Conservation (phyloP, 495 filamentous ascomycete species). For the Aspergillus mulundensis region DNA sequence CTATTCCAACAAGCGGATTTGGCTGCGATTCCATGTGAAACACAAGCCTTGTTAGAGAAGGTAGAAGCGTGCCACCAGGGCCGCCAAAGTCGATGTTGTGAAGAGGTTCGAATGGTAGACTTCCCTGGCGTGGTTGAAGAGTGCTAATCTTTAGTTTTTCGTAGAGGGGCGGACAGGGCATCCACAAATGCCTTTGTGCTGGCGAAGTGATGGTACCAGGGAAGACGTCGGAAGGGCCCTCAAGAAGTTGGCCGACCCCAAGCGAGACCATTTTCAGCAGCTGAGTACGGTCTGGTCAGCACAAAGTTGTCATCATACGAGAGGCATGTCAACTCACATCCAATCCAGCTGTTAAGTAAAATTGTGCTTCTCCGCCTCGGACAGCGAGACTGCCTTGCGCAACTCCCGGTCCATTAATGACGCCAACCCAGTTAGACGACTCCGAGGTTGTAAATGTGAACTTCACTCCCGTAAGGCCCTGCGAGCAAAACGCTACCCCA, state of each 20-base stretch:
- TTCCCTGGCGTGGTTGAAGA: constrained; percentile 4
- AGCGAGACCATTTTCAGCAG: constrained; percentile 16
- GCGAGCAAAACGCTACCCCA: constrained; percentile 10
- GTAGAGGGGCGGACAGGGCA: constrained; percentile 6
- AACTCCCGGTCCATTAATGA: constrained; percentile 2
- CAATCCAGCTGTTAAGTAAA: constrained; percentile 11
- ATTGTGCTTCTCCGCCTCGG: neutral
- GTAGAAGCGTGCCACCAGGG: constrained; percentile 4
- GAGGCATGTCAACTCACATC: constrained; percentile 5
- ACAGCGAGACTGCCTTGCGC: constrained; percentile 7
- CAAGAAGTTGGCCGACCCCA: constrained; percentile 1
- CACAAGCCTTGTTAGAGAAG: constrained; percentile 11
- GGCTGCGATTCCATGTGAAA: constrained; percentile 8
- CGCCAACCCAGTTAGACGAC: constrained; percentile 12
- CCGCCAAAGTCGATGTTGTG: constrained; percentile 17
- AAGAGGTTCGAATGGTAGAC: constrained; percentile 11
- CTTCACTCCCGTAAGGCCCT: constrained; percentile 11
- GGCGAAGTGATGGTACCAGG: neutral
- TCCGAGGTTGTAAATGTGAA: constrained; percentile 10
- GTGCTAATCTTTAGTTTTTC: constrained; percentile 5
- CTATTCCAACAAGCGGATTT: constrained; percentile 12
- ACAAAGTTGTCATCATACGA: neutral
- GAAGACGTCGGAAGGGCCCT: neutral
- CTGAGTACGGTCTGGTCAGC: neutral
- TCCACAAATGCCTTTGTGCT: constrained; percentile 11